These are phyloP conservation scores for Boletus eberwhitei DNA, from an alignment of 768 basidiomycete species.

Conservation along the genomic window DNA sequence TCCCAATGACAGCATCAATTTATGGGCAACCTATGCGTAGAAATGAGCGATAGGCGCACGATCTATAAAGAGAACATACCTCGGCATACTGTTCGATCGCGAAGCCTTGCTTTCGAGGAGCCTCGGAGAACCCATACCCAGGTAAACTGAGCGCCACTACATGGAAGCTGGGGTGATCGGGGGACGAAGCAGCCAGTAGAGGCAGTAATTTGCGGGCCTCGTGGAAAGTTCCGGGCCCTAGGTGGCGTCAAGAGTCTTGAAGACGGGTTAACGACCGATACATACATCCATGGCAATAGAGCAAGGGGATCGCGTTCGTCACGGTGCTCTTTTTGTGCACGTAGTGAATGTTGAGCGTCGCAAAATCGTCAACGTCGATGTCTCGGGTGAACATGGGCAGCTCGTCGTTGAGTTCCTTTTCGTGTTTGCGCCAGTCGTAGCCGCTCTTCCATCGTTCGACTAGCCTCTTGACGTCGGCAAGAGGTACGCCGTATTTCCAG, in stretches of 20 bases:
- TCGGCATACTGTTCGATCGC: constrained; percentile 50
- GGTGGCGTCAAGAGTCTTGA: neutral
- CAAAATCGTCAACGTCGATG: constrained; percentile 46
- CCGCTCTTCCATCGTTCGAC: constrained; percentile 48
- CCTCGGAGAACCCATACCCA: constrained; percentile 61
- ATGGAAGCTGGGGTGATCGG: constrained; percentile 54
- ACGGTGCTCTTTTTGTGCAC: constrained; percentile 50
- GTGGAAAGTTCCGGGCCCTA: constrained; percentile 49
- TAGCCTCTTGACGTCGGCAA: constrained; percentile 47
- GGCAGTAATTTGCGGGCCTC: constrained; percentile 59
- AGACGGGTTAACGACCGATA: neutral
- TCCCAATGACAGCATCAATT: constrained; percentile 47
- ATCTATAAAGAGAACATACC: constrained; percentile 26
- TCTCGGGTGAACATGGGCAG: constrained; percentile 55
- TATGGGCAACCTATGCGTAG: constrained; percentile 39
- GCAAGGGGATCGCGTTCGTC: constrained; percentile 49
- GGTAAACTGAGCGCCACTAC: constrained; percentile 59
- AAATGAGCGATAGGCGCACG: neutral
- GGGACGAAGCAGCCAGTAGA: constrained; percentile 40
- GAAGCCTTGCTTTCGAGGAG: constrained; percentile 52
- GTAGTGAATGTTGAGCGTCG: constrained; percentile 53
- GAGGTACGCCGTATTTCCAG: constrained; percentile 51
- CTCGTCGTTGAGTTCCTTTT: constrained; percentile 47
- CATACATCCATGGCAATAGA: constrained; percentile 61
- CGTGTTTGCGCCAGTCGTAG: constrained; percentile 55